These are phyloP conservation scores for Mucor circinelloides DNA, from an alignment of 371 early-diverging fungal genomes.

Conservation along the genomic window DNA sequence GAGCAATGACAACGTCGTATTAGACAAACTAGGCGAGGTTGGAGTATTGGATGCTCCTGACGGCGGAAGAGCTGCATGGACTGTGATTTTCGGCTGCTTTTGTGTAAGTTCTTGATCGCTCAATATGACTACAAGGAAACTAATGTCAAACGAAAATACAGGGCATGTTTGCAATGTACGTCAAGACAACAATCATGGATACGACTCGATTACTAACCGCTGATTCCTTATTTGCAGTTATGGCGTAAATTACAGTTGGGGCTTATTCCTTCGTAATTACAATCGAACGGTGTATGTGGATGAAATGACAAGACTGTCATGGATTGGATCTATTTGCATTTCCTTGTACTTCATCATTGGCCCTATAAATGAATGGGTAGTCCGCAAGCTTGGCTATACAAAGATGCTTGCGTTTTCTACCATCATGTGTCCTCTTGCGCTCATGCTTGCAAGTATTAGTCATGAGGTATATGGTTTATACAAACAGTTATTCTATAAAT, in stretches of 20 bases:
- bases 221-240: slow-evolving; percentile 18
- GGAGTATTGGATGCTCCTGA: slow-evolving; percentile 29
- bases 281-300: slow-evolving; percentile 32
- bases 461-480: slow-evolving; percentile 29
- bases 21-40: slow-evolving; percentile 5
- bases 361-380: slow-evolving; percentile 48
- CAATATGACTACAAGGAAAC: background rate
- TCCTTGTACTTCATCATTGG: slow-evolving; percentile 40
- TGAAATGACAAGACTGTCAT: slow-evolving; percentile 34
- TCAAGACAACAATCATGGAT: background rate
- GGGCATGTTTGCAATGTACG: slow-evolving; percentile 43
- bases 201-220: background rate
- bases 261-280: slow-evolving; percentile 35
- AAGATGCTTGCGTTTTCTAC: slow-evolving; percentile 52
- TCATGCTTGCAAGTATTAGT: slow-evolving; percentile 64
- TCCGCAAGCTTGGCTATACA: slow-evolving; percentile 55
- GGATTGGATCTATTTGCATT: slow-evolving; percentile 49
- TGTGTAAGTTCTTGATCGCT: slow-evolving; percentile 26
- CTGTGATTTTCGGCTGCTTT: slow-evolving; percentile 34
- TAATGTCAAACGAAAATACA: background rate
- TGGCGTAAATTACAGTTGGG: slow-evolving; percentile 47
- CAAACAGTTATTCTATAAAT: background rate
- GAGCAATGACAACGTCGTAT: background rate
- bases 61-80: slow-evolving; percentile 36
- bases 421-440: slow-evolving; percentile 55